Evolutionary conservation across 192 early-diverging fungal genomes (phyloP).

Genomic region (Coemansia sp.): DNA sequence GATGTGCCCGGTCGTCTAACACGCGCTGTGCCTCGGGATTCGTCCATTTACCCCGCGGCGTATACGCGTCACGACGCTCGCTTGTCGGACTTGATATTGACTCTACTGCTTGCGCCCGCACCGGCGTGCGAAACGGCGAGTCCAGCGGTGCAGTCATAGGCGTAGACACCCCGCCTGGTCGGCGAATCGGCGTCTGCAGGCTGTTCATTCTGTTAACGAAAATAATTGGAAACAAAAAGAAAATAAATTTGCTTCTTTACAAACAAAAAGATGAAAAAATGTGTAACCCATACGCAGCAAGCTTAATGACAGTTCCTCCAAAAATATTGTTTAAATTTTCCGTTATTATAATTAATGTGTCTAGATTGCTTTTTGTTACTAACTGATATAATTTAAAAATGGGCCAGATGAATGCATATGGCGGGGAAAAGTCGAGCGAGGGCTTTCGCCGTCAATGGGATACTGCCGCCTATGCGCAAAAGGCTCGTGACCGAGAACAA

Average conservation of each 20-base stretch:
- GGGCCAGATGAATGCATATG: slow-evolving; percentile 16
- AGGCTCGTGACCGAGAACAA: slow-evolving; percentile 64
- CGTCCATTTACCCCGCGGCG: slow-evolving; percentile 31
- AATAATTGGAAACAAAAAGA: slow-evolving; percentile 10
- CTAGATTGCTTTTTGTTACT: background rate
- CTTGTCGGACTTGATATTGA: background rate
- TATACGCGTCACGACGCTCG: background rate
- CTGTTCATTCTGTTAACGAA: slow-evolving; percentile 17
- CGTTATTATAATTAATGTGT: background rate
- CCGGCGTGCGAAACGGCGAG: slow-evolving; percentile 29
- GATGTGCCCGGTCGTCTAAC: slow-evolving; percentile 37
- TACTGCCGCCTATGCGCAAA: slow-evolving; percentile 62
- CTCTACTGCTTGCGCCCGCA: background rate
- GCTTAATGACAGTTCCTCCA: too few species aligned
- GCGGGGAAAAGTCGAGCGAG: slow-evolving; percentile 8
- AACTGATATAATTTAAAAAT: background rate
- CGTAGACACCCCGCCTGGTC: background rate
- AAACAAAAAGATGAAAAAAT: slow-evolving; percentile 8
- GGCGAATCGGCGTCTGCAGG: slow-evolving; percentile 33
- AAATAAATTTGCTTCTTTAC: background rate
- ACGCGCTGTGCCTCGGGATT: slow-evolving; percentile 48
- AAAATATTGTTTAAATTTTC: too few species aligned
- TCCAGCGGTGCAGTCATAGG: background rate
- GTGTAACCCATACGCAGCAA: background rate
- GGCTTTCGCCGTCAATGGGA: slow-evolving; percentile 64